These are phyloP conservation scores for Dryas alaskensis DNA, from an alignment of 306 rosid genomes.

Conservation along the genomic window DNA sequence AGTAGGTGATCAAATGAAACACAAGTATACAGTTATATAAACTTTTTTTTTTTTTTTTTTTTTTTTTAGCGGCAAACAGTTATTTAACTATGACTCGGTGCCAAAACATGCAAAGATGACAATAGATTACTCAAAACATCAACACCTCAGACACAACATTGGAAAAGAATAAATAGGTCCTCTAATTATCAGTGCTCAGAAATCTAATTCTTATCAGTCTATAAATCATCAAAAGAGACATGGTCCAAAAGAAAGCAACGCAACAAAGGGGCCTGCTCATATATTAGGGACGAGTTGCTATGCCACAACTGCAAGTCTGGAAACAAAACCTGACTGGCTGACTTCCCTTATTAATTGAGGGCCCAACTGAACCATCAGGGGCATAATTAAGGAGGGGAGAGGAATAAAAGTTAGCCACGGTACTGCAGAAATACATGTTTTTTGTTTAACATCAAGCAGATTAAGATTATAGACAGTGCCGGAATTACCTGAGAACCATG, in stretches of 20 bases:
- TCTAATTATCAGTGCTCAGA: background rate
- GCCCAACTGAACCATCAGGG: background rate
- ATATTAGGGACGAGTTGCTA: background rate
- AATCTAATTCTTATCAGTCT: background rate
- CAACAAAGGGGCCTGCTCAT: background rate
- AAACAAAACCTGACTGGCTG: background rate
- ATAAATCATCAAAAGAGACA: background rate
- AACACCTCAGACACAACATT: background rate
- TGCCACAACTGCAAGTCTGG: slow-evolving; percentile 8
- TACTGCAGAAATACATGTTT: background rate
- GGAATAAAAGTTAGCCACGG: slow-evolving; percentile 4
- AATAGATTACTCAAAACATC: background rate
- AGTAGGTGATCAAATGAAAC: background rate
- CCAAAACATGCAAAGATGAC: background rate
- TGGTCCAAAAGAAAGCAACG: background rate
- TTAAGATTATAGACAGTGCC: background rate
- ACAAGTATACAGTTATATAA: background rate
- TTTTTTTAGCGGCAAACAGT: background rate
- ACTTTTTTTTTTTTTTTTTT: too few relatives aligned
- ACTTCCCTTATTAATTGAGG: background rate
- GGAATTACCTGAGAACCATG: slow-evolving; percentile 88
- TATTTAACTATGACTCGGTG: background rate
- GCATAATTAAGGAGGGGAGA: background rate
- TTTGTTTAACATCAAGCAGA: background rate
- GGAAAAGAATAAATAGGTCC: background rate